Conservation (phyloP, 805 yeast genomes). For the Zygotorulaspora danielsina region DNA sequence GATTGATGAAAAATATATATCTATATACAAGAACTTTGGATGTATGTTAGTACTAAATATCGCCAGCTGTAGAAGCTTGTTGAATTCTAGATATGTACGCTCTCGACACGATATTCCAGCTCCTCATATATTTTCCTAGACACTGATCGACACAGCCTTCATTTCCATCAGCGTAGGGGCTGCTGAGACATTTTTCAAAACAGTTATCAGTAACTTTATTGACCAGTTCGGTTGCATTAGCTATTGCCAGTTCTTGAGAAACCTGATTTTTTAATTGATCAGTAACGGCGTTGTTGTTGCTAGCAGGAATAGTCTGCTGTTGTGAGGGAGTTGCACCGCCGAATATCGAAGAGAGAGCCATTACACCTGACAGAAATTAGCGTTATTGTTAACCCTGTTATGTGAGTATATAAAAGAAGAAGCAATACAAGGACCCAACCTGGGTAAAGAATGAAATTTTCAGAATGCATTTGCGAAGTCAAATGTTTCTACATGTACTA, state of each 20-base stretch:
- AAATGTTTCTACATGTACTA: background rate
- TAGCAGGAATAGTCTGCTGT: slow-evolving; percentile 20
- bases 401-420: too few relatives aligned
- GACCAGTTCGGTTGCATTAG: slow-evolving; percentile 83
- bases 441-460: background rate
- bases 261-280: slow-evolving; percentile 65
- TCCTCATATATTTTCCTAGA: slow-evolving; percentile 79
- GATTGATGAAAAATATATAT: too few relatives aligned
- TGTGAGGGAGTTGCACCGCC: slow-evolving; percentile 30
- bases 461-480: background rate
- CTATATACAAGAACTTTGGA: slow-evolving; percentile 9
- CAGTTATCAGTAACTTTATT: slow-evolving; percentile 83
- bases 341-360: slow-evolving; percentile 33
- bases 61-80: slow-evolving; percentile 40
- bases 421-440: too few relatives aligned
- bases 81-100: slow-evolving; percentile 74
- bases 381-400: background rate
- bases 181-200: slow-evolving; percentile 67
- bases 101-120: slow-evolving; percentile 83
- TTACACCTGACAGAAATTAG: slow-evolving; percentile 3
- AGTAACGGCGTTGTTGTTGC: slow-evolving; percentile 45
- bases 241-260: slow-evolving; percentile 81
- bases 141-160: slow-evolving; percentile 71
- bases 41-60: slow-evolving; percentile 22
- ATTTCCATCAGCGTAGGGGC: slow-evolving; percentile 58